phyloP scores from a whole-genome alignment of 1,284 basidiomycete genomes.

The Puccinia horiana region DNA sequence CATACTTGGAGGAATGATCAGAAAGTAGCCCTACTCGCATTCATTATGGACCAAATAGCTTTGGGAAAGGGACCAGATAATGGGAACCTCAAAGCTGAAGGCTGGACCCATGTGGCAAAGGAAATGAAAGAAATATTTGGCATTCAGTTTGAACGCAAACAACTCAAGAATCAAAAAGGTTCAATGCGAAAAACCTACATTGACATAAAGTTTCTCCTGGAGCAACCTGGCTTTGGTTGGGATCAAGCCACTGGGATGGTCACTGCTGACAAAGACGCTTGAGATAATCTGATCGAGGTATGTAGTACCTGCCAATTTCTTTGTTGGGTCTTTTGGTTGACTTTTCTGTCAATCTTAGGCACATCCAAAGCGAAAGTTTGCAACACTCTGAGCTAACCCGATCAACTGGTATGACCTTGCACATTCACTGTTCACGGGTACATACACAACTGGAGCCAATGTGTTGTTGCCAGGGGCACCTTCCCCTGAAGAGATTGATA shows the following conservation, averaged over 20 bases:
- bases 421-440: background rate
- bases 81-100: slow-evolving; percentile 10
- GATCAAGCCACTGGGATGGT: background rate
- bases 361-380: background rate
- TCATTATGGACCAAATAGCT: background rate
- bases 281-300: background rate
- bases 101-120: background rate
- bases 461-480: background rate
- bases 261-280: background rate
- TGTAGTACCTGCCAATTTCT: no score
- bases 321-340: background rate
- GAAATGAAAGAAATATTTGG: background rate
- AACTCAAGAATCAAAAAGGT: slow-evolving; percentile 25
- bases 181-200: background rate
- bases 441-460: background rate
- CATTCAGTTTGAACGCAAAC: background rate
- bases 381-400: background rate
- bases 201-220: background rate
- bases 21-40: background rate
- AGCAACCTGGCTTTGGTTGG: slow-evolving; percentile 14
- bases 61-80: background rate
- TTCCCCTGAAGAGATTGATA: no score
- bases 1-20: slow-evolving; percentile 7
- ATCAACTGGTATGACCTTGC: background rate
- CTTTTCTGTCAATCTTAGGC: no score